phyloP scores from a whole-genome alignment of 2,329 filamentous ascomycete species.

The Pseudogymnoascus sp. region DNA sequence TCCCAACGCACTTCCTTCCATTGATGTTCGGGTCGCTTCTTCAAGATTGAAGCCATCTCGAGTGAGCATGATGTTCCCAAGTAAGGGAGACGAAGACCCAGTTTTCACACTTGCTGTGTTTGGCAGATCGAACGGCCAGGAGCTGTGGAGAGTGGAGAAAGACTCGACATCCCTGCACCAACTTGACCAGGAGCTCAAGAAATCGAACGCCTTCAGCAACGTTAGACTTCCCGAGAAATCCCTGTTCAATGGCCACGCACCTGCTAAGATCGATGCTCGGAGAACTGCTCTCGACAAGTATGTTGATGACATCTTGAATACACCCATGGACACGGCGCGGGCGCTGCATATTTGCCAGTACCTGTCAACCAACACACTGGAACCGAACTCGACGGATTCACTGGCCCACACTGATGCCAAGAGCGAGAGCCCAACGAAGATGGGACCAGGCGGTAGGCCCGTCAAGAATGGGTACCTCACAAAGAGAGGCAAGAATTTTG shows the following conservation, averaged over 20 bases:
- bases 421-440: constrained; percentile 33
- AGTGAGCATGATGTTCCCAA: constrained; percentile 72
- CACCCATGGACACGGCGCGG: constrained; percentile 65
- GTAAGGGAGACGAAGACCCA: constrained; percentile 77
- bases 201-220: constrained; percentile 55
- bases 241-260: constrained; percentile 85
- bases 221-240: constrained; percentile 74
- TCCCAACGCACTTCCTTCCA: constrained; percentile 78
- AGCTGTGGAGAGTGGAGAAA: constrained; percentile 94
- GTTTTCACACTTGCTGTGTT: constrained; percentile 88
- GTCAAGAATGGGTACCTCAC: constrained; percentile 86
- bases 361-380: constrained; percentile 59
- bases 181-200: constrained; percentile 73
- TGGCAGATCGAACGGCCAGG: constrained; percentile 63
- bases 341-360: constrained; percentile 81
- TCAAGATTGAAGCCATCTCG: constrained; percentile 91
- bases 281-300: constrained; percentile 74
- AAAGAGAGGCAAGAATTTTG: constrained; percentile 96
- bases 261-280: constrained; percentile 84
- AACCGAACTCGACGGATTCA: constrained; percentile 51
- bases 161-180: constrained; percentile 72
- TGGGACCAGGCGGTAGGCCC: constrained; percentile 55
- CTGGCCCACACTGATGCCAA: constrained; percentile 30
- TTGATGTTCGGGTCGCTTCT: constrained; percentile 80
- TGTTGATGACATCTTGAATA: constrained; percentile 76